Base-by-base conservation (phyloP, 768 basidiomycete genomes). In the Leccinellum albellum region DNA sequence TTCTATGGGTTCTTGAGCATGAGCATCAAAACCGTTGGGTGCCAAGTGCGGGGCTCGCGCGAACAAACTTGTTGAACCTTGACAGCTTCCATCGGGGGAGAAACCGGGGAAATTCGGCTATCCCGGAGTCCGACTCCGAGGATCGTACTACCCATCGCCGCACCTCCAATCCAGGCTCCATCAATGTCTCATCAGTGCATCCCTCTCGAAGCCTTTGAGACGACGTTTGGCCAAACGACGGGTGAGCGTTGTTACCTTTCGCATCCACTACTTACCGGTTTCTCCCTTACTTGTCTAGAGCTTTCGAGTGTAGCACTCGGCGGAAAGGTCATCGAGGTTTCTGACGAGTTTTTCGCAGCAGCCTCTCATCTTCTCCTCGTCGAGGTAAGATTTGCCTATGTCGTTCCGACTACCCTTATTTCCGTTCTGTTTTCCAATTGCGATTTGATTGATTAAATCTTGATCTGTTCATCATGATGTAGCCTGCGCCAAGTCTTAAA, bases 311-410 rank as follows among this genome's bases (percentile, higher is more conserved):
- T 86, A 17, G 85, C 87, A 0, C 76, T 98, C 13, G 96, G 93
- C 17, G 94, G 87, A 3, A 72, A 79, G 56, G 76, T 98, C 62
- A 67, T 88, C 31, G 78, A 81, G 2, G 85, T 90, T 47, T 97
- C 94, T 2, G 97, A 99, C 71, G 94, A 99, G 61, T 99, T 98
- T 79, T 99, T 99, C 66, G 94, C 92, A 10, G 83, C 87, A 63
- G 94, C 90, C 0, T 81, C 74, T 60, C 86, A 96, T 74, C 77
- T 99, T 24, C 79, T 99, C 53, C 80, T 89, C 50, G 87, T 91
- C 44, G 86, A 87, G 74, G 95, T 92, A 59, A 64, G 82, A 40
- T 20, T 17, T 48, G 28, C 15, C 20, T 3, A 44, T 44, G 21
- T 44, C 21, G 20, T 13, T 21, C 42, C 42, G 12, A 23, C 35